phyloP scores from a whole-genome alignment of 2,329 filamentous ascomycete genomes.

The Zymoseptoria pseudotritici region DNA sequence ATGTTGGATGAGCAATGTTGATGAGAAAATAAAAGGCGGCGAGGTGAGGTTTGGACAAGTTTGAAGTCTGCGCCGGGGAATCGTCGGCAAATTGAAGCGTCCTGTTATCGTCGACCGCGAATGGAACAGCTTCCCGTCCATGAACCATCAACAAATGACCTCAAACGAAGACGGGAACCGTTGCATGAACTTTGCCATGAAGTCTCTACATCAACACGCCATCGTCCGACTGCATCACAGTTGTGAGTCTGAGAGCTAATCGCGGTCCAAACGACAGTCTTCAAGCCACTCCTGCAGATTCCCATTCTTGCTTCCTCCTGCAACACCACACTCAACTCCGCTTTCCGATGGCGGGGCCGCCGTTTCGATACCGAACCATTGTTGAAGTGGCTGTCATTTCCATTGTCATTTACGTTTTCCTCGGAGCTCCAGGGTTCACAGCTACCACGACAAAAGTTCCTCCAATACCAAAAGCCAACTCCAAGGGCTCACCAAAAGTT shows the following conservation, averaged over 20 bases:
- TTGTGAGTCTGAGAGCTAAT: background rate
- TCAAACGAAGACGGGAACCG: background rate
- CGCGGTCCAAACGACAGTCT: background rate
- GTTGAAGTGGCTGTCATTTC: slow-evolving; percentile 27
- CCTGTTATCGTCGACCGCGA: no score
- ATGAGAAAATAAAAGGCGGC: no score
- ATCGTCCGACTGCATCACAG: background rate
- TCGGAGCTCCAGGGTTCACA: slow-evolving; percentile 25
- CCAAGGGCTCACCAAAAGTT: slow-evolving; percentile 16
- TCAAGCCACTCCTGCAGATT: background rate
- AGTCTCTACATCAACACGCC: background rate
- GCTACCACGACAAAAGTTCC: background rate
- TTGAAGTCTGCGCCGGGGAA: no score
- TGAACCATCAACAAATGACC: background rate
- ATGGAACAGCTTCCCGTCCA: no score
- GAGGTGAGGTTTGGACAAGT: no score
- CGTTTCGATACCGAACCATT: slow-evolving; percentile 24
- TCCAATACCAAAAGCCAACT: slow-evolving; percentile 7
- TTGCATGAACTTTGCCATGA: background rate
- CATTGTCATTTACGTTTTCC: slow-evolving; percentile 25
- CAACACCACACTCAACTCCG: background rate
- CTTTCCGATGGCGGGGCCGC: slow-evolving; percentile 3
- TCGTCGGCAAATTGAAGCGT: no score
- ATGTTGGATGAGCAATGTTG: no score
- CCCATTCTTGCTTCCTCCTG: background rate